Percentiles rank a stretch among this genome's conserved stretches.
These are phyloP conservation scores for Trebouxia gelatinosa DNA, from an alignment of 163 green algal species.

Conservation along the genomic window DNA sequence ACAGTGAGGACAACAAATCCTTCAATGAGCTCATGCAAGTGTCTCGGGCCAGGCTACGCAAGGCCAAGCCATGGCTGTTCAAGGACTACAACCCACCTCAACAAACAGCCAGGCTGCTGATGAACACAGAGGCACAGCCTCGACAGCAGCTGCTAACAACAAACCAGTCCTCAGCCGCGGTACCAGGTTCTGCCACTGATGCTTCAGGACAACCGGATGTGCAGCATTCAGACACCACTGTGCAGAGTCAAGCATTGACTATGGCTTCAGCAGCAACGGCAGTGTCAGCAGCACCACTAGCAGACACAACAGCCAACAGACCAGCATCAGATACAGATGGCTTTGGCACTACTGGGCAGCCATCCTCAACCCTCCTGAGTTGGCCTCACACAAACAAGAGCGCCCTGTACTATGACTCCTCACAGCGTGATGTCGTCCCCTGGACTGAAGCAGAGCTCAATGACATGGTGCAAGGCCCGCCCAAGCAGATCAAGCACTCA, in stretches of 20 bases:
- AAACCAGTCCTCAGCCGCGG: background rate
- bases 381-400: constrained; percentile 62
- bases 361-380: constrained; percentile 50
- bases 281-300: background rate
- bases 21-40: constrained; percentile 74
- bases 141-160: constrained; percentile 29
- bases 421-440: constrained; percentile 36
- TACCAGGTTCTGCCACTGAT: background rate
- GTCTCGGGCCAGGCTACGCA: constrained; percentile 40
- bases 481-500: constrained; percentile 69
- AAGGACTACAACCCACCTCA: constrained; percentile 18
- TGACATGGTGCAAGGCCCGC: constrained; percentile 57
- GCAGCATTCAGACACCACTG: background rate
- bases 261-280: background rate
- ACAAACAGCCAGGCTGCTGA: background rate
- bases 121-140: background rate
- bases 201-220: background rate
- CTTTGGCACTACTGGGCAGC: constrained; percentile 73
- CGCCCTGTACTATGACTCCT: constrained; percentile 65
- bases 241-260: background rate
- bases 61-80: constrained; percentile 31
- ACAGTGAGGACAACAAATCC: constrained; percentile 92
- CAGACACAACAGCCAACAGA: background rate
- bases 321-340: constrained; percentile 49
- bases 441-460: constrained; percentile 60